These are phyloP conservation scores for Aristolochia contorta DNA, from an alignment of 164 flowering plant species.

Conservation along the genomic window DNA sequence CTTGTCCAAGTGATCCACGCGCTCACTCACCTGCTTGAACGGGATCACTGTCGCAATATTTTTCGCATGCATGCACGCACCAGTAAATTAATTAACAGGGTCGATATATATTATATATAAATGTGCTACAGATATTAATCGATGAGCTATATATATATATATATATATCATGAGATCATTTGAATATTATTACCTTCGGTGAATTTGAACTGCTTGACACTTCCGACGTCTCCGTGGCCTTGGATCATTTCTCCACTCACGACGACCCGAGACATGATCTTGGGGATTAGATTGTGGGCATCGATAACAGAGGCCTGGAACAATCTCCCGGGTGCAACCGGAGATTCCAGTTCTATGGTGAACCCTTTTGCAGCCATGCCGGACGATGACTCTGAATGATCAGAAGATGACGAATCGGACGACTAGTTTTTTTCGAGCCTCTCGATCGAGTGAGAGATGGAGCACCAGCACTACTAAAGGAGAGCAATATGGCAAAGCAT, in stretches of 20 bases:
- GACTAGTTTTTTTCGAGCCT: too few relatives aligned
- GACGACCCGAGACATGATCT: conserved; percentile 15
- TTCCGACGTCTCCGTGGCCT: conserved; percentile 9
- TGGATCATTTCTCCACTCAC: not conserved
- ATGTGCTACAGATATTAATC: too few relatives aligned
- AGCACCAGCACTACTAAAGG: too few relatives aligned
- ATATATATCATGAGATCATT: too few relatives aligned
- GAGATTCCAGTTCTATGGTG: conserved; percentile 10
- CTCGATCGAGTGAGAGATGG: too few relatives aligned
- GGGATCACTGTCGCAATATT: conserved; percentile 5
- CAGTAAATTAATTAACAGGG: too few relatives aligned
- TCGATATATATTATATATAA: too few relatives aligned
- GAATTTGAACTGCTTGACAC: conserved; percentile 6
- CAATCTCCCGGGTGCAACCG: conserved; percentile 20
- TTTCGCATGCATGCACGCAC: too few relatives aligned
- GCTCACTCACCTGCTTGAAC: not conserved
- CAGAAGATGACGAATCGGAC: too few relatives aligned
- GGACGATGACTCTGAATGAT: too few relatives aligned
- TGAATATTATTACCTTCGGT: not conserved
- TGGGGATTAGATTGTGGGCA: conserved; percentile 21
- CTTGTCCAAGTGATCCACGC: conserved; percentile 1
- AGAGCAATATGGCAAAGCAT: too few relatives aligned
- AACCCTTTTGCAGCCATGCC: conserved; percentile 2
- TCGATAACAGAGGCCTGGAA: conserved; percentile 28
- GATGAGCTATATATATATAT: too few relatives aligned